Base-by-base conservation (phyloP, 2,329 filamentous ascomycete species). In the Biscogniauxia mediterranea region DNA sequence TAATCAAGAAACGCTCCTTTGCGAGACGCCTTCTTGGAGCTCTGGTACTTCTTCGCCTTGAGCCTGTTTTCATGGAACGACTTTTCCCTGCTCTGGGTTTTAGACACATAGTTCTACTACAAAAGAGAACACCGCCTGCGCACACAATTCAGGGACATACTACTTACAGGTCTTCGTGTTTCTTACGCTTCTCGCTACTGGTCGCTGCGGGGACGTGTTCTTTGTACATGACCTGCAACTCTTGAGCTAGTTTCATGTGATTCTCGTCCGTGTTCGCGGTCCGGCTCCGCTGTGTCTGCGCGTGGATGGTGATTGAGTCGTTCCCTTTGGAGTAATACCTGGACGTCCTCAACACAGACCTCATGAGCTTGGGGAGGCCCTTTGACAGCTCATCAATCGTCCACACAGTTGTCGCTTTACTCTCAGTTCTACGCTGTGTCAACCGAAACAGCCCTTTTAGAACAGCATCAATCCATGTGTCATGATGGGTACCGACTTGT, bases 391-490 rank as follows among this genome's bases (percentile, higher is more conserved):
- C 81, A 15, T 73, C 69, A 3, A 85, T 69, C 1, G 79, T 64
- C 78, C 84, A 86, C 13, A 74, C 76, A 0, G 84, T 85, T 53
- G 80, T 83, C 21, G 84, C 85, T 66, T 87, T 87, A 56, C 79
- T 83, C 73, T 87, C 85, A 0, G 85, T 87, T 62, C 84, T 87
- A 28, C 8, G 3, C 54, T 20, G 9, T 2, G 51, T 64, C 23
- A 65, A 64, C 28, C 26, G 38, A 6, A 3, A 46, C 38, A 46
- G 15, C 38, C 38, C 38, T 38, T 17, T 54, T 6, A 28, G 11
- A 23, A 3, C 23, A 26, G 11, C 7, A 9, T 32, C 28, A 32
- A 32, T 32, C 7, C 28, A 32, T 32, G 3, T 19, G n/a, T 23
- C 17, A 54, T 49, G 11, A 11, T 15, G 28, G 32, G 1, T 26